Evolutionary conservation across 2,329 filamentous ascomycete genomes (phyloP).

Genomic region (Arachnomyces sp.): DNA sequence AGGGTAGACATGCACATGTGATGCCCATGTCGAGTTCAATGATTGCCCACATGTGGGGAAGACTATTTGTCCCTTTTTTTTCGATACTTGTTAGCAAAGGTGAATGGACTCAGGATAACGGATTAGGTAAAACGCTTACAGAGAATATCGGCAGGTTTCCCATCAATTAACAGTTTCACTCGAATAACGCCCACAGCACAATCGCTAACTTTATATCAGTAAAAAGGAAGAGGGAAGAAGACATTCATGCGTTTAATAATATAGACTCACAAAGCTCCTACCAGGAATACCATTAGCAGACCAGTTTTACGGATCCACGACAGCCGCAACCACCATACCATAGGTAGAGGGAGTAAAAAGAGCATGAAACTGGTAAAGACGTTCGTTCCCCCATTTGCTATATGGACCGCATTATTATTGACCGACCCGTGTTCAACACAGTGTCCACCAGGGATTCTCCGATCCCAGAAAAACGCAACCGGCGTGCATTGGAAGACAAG

Average conservation of each 20-base stretch:
- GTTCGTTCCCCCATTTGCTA: slow-evolving; percentile 10
- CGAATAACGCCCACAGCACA: too few species aligned
- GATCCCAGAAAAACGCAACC: slow-evolving; percentile 9
- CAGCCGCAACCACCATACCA: slow-evolving; percentile 23
- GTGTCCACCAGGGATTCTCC: slow-evolving; percentile 10
- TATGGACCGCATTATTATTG: slow-evolving; percentile 7
- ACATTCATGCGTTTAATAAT: too few species aligned
- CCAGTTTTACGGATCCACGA: slow-evolving; percentile 27
- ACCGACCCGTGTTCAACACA: slow-evolving; percentile 7
- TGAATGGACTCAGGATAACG: too few species aligned
- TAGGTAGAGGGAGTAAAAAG: slow-evolving; percentile 12
- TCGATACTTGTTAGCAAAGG: background rate
- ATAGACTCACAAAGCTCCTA: slow-evolving; percentile 8
- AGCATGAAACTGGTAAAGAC: slow-evolving; percentile 12
- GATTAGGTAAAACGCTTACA: too few species aligned
- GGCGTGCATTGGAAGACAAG: too few species aligned
- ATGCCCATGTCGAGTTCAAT: too few species aligned
- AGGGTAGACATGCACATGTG: too few species aligned
- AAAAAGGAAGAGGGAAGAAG: too few species aligned
- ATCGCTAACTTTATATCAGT: too few species aligned
- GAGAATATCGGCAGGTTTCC: too few species aligned
- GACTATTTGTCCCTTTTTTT: too few species aligned
- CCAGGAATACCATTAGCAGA: slow-evolving; percentile 28
- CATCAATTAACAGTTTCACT: too few species aligned
- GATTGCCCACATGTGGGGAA: background rate